phyloP scores from a whole-genome alignment of 768 basidiomycete genomes.

The Boletus tylopilopsis region DNA sequence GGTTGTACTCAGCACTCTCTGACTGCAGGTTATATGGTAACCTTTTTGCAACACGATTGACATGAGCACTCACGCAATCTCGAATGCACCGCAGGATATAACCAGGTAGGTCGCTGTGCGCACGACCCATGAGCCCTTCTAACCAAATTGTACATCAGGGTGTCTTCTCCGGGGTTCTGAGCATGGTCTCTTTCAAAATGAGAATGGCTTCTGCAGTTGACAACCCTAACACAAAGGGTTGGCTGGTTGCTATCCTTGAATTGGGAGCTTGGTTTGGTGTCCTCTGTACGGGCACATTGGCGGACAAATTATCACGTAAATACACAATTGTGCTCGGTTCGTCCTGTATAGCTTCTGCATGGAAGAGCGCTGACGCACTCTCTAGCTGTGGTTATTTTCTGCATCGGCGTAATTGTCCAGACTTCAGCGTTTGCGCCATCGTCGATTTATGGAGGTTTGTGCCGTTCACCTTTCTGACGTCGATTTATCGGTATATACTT shows the following conservation, averaged over 20 bases:
- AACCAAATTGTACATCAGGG: slow-evolving; percentile 39
- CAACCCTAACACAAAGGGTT: slow-evolving; percentile 57
- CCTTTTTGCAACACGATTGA: too few species aligned
- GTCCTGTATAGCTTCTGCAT: slow-evolving; percentile 9
- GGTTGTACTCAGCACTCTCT: too few species aligned
- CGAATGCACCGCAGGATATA: too few species aligned
- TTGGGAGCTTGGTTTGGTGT: too few species aligned
- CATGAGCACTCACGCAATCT: too few species aligned
- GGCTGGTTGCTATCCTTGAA: too few species aligned
- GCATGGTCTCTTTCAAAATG: slow-evolving; percentile 48
- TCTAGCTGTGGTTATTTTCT: slow-evolving; percentile 56
- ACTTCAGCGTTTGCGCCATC: slow-evolving; percentile 51
- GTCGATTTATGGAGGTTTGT: slow-evolving; percentile 62
- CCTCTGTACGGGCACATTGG: too few species aligned
- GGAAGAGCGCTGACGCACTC: slow-evolving; percentile 14
- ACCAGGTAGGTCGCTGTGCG: slow-evolving; percentile 42
- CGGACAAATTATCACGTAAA: slow-evolving; percentile 71
- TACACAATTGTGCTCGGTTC: too few species aligned
- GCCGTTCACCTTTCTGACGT: neutral
- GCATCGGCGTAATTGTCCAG: slow-evolving; percentile 73
- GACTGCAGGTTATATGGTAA: too few species aligned
- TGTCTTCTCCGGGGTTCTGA: slow-evolving; percentile 73
- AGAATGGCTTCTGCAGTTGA: slow-evolving; percentile 59
- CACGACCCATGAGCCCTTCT: neutral
- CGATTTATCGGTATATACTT: neutral